These are phyloP conservation scores for Brachypodium distachyon DNA, from an alignment of 202 grass and related monocot genomes.

Conservation along the genomic window DNA sequence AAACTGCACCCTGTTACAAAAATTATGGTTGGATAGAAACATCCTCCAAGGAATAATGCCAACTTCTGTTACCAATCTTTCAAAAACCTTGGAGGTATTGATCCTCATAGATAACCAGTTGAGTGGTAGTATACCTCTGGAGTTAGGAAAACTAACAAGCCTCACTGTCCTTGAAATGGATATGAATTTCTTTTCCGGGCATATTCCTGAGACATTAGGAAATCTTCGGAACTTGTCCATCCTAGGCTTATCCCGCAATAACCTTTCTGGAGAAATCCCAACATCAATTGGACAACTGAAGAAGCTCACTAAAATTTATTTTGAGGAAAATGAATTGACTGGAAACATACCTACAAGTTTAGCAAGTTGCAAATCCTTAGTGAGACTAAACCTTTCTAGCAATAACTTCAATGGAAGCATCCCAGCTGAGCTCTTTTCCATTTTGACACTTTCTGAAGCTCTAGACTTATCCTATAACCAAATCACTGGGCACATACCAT, in stretches of 20 bases:
- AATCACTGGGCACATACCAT: constrained; percentile 26
- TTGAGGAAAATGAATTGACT: constrained; percentile 29
- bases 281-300: constrained; percentile 24
- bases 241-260: not conserved
- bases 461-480: constrained; percentile 35
- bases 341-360: constrained; percentile 22
- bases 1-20: constrained; percentile 1
- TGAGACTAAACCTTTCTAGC: constrained; percentile 1
- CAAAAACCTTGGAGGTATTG: not conserved
- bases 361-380: constrained; percentile 17
- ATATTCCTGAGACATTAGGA: not conserved
- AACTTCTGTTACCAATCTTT: not conserved
- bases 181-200: not conserved
- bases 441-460: constrained; percentile 10
- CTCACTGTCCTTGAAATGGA: not conserved
- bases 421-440: constrained; percentile 18
- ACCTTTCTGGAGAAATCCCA: constrained; percentile 36
- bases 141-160: constrained; percentile 17
- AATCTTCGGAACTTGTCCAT: not conserved
- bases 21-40: not conserved
- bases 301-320: constrained; percentile 7
- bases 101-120: not conserved
- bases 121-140: constrained; percentile 12
- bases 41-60: not conserved
- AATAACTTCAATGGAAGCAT: constrained; percentile 29